Base-by-base conservation (phyloP, 2,329 filamentous ascomycete genomes). In the Apiospora malaysiana region DNA sequence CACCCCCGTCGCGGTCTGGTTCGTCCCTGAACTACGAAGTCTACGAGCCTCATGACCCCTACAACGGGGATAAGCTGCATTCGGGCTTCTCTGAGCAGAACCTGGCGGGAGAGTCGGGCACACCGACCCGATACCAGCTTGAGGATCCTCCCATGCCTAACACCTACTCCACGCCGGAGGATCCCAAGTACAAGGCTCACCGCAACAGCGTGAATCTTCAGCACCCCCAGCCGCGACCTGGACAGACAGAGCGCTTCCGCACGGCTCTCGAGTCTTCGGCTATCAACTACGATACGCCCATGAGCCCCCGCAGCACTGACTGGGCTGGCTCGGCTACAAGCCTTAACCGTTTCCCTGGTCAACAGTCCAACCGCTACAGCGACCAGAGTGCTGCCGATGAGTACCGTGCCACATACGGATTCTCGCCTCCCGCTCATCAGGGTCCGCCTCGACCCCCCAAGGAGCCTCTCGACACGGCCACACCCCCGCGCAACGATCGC, bases 181-280 rank as follows among this genome's bases (percentile, higher is more conserved):
- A 94, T 75, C 92, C 93, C 66, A 95, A 95, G 80, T 95, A 95
- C 81, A 91, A 92, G 80, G 92, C 92, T 70, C 92, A 95, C 79
- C 91, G 93, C 75, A 93, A 95, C 82, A 94, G 92, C 37, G 80
- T 95, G 70, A 94, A 94, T 76, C 83, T 95, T 49, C 90, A 94
- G 78, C 93, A 95, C 80, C 93, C 93, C 7, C 93, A 95, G 79
- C 93, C 93, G 10, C 86, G 92, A 40, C 90, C 89, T 23, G 93
- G 93, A 0, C 90, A 93, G 70, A 93, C 91, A 0, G 89, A 92
- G 78, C 90, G 91, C 37, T 93, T 94, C 81, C 90, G 93, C 76
- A 92, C 89, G 37, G 89, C 91, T 1, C 85, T 95, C 25, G 93
- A 95, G 82, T 89, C 87, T 10, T 91, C 93, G 72, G 93, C 93